These are phyloP conservation scores for Vitis amurensis DNA, from an alignment of 164 flowering plant genomes.

Conservation along the genomic window DNA sequence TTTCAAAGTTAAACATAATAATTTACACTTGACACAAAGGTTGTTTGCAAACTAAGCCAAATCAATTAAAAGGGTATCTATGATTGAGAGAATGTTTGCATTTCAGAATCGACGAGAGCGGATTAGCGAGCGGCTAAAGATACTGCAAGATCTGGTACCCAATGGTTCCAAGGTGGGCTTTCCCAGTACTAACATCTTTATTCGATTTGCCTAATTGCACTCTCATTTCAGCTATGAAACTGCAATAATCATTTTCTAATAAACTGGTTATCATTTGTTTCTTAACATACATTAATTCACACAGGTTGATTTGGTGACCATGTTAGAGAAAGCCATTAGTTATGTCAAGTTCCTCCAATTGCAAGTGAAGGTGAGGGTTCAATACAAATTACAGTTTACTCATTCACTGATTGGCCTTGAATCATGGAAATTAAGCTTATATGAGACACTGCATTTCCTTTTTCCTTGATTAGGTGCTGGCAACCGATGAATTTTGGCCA, in stretches of 20 bases:
- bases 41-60: constrained; percentile 6
- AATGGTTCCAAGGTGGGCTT: constrained; percentile 78
- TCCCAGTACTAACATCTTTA: background rate
- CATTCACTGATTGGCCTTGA: background rate
- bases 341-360: constrained; percentile 95
- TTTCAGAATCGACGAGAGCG: constrained; percentile 84
- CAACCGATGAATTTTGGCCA: constrained; percentile 99
- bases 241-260: too few species aligned
- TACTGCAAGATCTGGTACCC: constrained; percentile 86
- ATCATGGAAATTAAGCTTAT: too few species aligned
- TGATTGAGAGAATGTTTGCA: constrained; percentile 22
- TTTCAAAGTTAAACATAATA: background rate
- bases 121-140: constrained; percentile 86
- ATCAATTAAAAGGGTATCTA: background rate
- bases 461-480: constrained; percentile 57
- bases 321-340: constrained; percentile 92
- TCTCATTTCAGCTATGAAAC: background rate
- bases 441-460: too few species aligned
- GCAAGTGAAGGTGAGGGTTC: constrained; percentile 77
- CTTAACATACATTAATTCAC: background rate
- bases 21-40: background rate
- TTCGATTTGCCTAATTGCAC: background rate
- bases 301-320: constrained; percentile 93
- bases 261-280: background rate
- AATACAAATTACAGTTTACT: background rate